These are phyloP conservation scores for Tritrichomonas musculus DNA, from an alignment of 208 protist species.

Conservation along the genomic window DNA sequence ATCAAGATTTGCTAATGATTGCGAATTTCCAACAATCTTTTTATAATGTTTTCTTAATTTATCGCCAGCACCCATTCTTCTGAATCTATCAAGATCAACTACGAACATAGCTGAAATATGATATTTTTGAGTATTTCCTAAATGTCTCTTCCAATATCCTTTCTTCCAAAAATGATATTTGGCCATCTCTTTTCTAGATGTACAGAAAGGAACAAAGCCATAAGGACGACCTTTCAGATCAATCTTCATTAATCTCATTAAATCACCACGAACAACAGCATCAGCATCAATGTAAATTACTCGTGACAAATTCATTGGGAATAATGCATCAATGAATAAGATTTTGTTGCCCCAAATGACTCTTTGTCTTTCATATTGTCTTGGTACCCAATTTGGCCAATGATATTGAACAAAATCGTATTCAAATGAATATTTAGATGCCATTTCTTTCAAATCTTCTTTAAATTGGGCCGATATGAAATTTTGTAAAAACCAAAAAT, in stretches of 20 bases:
- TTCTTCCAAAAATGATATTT: conserved; percentile 61
- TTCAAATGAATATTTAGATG: conserved; percentile 73
- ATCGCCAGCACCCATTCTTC: conserved; percentile 47
- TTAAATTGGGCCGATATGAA: conserved; percentile 91
- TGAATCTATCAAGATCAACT: conserved; percentile 54
- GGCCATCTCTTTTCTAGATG: conserved; percentile 72
- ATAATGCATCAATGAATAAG: conserved; percentile 97
- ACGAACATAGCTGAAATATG: conserved; percentile 59
- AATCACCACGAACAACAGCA: conserved; percentile 71
- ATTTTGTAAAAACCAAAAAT: conserved; percentile 97
- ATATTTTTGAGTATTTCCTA: conserved; percentile 47
- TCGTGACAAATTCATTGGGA: conserved; percentile 81
- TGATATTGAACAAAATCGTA: conserved; percentile 87
- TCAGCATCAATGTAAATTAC: conserved; percentile 97
- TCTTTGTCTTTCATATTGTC: conserved; percentile 89
- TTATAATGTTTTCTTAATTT: conserved; percentile 51
- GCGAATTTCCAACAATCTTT: conserved; percentile 47
- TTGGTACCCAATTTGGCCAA: conserved; percentile 88
- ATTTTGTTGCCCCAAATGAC: conserved; percentile 99
- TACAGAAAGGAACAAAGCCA: conserved; percentile 92
- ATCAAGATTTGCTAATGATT: conserved; percentile 45
- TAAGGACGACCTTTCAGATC: conserved; percentile 75
- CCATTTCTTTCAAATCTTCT: conserved; percentile 60
- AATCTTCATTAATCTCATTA: conserved; percentile 85
- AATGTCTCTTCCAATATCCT: conserved; percentile 42